A percentile compares a stretch with the other conserved stretches of the same genome.
These are phyloP conservation scores for Fusarium udum DNA, from an alignment of 2,329 filamentous ascomycete species.

Conservation along the genomic window DNA sequence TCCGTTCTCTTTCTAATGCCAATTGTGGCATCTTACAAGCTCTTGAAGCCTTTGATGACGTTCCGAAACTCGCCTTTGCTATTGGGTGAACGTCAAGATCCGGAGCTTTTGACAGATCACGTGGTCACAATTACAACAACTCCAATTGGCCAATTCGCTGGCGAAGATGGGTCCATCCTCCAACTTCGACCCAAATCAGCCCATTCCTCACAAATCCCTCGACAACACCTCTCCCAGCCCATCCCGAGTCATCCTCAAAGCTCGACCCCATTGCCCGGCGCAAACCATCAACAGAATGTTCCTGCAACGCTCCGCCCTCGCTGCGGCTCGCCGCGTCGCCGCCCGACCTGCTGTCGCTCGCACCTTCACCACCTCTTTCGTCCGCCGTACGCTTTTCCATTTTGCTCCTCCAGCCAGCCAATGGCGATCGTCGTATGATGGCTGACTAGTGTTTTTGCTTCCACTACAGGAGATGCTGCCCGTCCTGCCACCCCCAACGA, in stretches of 20 bases:
- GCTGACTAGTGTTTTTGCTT: conserved; percentile 39
- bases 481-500: conserved; percentile 49
- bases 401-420: conserved; percentile 39
- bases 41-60: conserved; percentile 21
- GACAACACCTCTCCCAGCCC: conserved; percentile 46
- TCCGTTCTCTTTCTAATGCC: fast-evolving
- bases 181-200: conserved; percentile 55
- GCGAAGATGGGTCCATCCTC: conserved; percentile 44
- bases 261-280: conserved; percentile 37
- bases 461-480: conserved; percentile 50
- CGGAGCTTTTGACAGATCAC: conserved; percentile 43
- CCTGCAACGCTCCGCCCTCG: conserved; percentile 69
- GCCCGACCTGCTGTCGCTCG: conserved; percentile 64
- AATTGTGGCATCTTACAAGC: background rate
- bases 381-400: conserved; percentile 63
- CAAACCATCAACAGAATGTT: conserved; percentile 58
- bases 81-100: conserved; percentile 23
- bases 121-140: conserved; percentile 39
- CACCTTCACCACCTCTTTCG: conserved; percentile 67
- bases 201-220: conserved; percentile 60
- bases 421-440: conserved; percentile 47
- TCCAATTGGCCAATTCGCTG: conserved; percentile 51
- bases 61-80: conserved; percentile 26
- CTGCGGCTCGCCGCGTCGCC: conserved; percentile 67
- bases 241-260: conserved; percentile 36